phyloP scores from a whole-genome alignment of 805 yeast species.

The Candida saitoana region DNA sequence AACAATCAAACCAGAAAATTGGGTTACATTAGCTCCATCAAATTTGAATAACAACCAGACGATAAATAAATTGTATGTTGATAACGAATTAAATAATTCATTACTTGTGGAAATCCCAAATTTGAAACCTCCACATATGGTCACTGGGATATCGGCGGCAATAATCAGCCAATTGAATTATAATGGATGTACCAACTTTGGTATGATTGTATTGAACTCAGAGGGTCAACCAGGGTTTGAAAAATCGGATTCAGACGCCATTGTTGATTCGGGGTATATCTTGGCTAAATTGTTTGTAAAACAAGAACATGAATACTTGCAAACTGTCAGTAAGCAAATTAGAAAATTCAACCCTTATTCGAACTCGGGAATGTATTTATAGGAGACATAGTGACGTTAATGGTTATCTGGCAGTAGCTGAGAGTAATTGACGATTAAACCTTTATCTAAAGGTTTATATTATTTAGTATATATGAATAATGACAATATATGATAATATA shows the following conservation, averaged over 20 bases:
- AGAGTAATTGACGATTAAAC: neutral
- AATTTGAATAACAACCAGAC: slow-evolving; percentile 27
- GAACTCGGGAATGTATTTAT: slow-evolving; percentile 27
- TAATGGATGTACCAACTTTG: slow-evolving; percentile 3
- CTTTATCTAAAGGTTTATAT: too few relatives aligned
- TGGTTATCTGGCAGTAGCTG: neutral
- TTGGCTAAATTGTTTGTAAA: slow-evolving; percentile 10
- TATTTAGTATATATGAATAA: too few relatives aligned
- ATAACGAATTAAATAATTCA: slow-evolving; percentile 2
- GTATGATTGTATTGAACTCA: slow-evolving; percentile 41
- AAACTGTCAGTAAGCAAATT: slow-evolving; percentile 15
- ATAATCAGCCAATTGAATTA: slow-evolving; percentile 23
- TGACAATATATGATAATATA: too few relatives aligned
- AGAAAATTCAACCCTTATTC: slow-evolving; percentile 22
- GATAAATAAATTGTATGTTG: slow-evolving; percentile 19
- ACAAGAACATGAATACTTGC: slow-evolving; percentile 10
- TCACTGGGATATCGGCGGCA: slow-evolving; percentile 57
- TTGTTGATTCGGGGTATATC: slow-evolving; percentile 30
- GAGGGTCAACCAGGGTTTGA: slow-evolving; percentile 64
- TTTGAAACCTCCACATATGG: slow-evolving; percentile 57
- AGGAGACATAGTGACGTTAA: neutral
- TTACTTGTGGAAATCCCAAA: slow-evolving; percentile 15
- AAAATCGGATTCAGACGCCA: slow-evolving; percentile 43
- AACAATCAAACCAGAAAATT: slow-evolving; percentile 12
- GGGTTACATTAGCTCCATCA: slow-evolving; percentile 38